Conservation (phyloP, 2,329 filamentous ascomycete genomes). For the Talaromyces albobiverticillius region DNA sequence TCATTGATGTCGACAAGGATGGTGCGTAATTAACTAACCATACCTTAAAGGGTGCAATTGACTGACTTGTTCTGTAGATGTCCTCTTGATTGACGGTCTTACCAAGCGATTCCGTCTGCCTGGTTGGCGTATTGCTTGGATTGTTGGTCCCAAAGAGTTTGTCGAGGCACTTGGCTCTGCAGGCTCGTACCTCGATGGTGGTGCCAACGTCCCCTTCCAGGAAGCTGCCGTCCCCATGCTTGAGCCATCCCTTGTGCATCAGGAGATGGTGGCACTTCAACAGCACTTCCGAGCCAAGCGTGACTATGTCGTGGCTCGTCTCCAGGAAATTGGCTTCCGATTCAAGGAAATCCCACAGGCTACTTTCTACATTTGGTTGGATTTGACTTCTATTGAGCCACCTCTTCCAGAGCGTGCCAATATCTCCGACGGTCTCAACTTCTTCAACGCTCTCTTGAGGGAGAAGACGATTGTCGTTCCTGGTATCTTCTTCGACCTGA, state of each 20-base stretch:
- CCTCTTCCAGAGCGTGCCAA: constrained; percentile 59
- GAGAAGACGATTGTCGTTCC: constrained; percentile 97
- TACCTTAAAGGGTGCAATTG: neutral
- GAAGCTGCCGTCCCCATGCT: constrained; percentile 91
- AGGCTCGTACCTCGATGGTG: constrained; percentile 90
- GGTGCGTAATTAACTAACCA: constrained; percentile 25
- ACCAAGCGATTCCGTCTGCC: constrained; percentile 96
- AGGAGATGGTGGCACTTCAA: constrained; percentile 88
- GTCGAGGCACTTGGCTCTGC: constrained; percentile 90
- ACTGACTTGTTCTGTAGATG: constrained; percentile 50
- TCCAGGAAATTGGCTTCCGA: constrained; percentile 81
- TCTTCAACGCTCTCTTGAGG: constrained; percentile 89
- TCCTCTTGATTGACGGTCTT: constrained; percentile 90
- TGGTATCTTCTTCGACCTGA: constrained; percentile 96
- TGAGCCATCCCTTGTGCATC: constrained; percentile 74
- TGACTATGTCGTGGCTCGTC: constrained; percentile 79
- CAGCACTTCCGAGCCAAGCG: constrained; percentile 88
- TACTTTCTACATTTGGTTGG: constrained; percentile 89
- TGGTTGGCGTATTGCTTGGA: constrained; percentile 96
- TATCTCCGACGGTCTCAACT: constrained; percentile 91
- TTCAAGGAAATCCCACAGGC: constrained; percentile 82
- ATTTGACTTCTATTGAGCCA: constrained; percentile 49
- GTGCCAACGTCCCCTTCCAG: constrained; percentile 92
- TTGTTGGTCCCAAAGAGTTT: constrained; percentile 93
- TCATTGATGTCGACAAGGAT: constrained; percentile 84